Conservation (phyloP, 306 rosid species). For the Mimosa bimucronata region DNA sequence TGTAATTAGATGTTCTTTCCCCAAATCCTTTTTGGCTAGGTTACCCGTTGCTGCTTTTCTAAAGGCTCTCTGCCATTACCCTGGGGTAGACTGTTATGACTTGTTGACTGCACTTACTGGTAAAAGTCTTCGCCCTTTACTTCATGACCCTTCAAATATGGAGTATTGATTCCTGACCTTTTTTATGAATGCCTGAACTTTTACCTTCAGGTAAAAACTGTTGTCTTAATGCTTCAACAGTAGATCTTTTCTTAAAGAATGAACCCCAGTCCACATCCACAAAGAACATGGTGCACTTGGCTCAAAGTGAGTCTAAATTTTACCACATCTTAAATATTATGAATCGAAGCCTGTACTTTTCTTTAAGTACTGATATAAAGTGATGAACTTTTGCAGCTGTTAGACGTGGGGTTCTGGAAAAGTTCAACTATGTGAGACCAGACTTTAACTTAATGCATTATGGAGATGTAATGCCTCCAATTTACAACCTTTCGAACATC, state of each 20-base stretch:
- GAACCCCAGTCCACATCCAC: constrained; percentile 86
- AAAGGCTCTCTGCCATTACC: constrained; percentile 50
- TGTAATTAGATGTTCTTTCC: constrained; percentile 19
- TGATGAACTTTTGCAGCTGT: constrained; percentile 53
- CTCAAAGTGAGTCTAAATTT: constrained; percentile 65
- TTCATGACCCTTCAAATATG: constrained; percentile 13
- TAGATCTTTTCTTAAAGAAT: constrained; percentile 62
- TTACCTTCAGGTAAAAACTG: constrained; percentile 68
- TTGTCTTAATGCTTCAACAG: constrained; percentile 81
- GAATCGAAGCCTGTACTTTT: not conserved
- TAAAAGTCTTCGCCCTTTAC: constrained; percentile 26
- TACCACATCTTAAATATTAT: not conserved
- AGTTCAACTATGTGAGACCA: constrained; percentile 57
- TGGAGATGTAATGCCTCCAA: constrained; percentile 62
- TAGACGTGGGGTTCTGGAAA: constrained; percentile 60
- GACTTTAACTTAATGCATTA: constrained; percentile 63
- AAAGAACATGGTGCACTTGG: constrained; percentile 80
- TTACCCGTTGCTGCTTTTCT: constrained; percentile 48
- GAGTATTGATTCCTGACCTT: constrained; percentile 17
- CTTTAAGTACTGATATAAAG: not conserved
- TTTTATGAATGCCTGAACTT: not conserved
- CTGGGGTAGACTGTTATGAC: constrained; percentile 68
- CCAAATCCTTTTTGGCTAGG: constrained; percentile 43
- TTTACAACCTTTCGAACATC: constrained; percentile 79
- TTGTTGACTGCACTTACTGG: constrained; percentile 65